Evolutionary conservation across 345 rosid species (phyloP), one percentile per base, ranked within the genome.

Genomic region (Hypericum perforatum): DNA sequence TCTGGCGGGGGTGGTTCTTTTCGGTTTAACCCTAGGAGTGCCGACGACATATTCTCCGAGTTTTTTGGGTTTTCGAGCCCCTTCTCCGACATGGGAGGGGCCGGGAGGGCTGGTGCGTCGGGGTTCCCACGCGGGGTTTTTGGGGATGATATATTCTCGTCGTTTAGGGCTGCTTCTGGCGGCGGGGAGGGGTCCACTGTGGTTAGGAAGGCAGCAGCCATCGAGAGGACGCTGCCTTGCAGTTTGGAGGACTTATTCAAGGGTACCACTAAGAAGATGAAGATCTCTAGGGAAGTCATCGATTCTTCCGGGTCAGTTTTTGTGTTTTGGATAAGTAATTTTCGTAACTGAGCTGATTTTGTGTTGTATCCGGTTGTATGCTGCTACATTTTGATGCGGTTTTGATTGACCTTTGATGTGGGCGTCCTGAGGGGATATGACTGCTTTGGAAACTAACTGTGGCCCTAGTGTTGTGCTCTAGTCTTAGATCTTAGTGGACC

Each of bases 201-300:
- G 11, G 79, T 69, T 5, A 72, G 84, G 47, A 86, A 89, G 67
- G 81, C 73, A n/a, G 82, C 86, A 0, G 66, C 95, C 7, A 82
- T 86, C 1, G 95, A 89, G 69, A 65, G 86, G 59, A 66, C 82
- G 7, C 74, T 86, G 70, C 82, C 89, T 2, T 89, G 90, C 66
- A 86, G 94, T 71, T 80, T 89, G 74, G 97, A 86, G 76, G 97
- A 89, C 54, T 63, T 89, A 54, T 89, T 74, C 44, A 89, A 81
- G 56, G 97, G 97, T 22, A 77, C 77, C 43, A 77, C 92, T 45
- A 89, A 79, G 85, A 89, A 85, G 74, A 82, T 89, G 91, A 89
- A 89, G 78, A 83, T 89, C 57, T 86, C 97, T 3, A 68, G 95
- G 57, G 95, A 86, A 48, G 86, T 78, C 9, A 63, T 55, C 43